phyloP scores from a whole-genome alignment of 73 alveolate species.

The Tetrahymena elliotti region DNA sequence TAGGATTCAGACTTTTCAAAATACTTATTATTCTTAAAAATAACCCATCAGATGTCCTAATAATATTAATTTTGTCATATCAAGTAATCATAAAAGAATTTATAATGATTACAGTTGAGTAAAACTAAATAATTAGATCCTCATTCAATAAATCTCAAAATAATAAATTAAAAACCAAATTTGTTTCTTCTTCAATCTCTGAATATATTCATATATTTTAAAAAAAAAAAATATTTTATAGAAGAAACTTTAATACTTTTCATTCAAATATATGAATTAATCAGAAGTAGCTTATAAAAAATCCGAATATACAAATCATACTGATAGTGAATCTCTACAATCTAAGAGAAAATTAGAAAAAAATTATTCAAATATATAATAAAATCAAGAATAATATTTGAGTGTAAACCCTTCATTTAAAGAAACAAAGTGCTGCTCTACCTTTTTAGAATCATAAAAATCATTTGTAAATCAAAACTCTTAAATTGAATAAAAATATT shows the following conservation, averaged over 20 bases:
- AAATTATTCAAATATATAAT: neutral
- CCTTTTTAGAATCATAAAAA: neutral
- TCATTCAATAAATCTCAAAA: neutral
- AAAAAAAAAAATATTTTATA: no score
- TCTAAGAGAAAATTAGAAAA: neutral
- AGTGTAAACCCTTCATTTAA: neutral
- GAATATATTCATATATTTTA: neutral
- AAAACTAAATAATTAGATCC: neutral
- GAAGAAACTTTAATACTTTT: neutral
- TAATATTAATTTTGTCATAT: neutral
- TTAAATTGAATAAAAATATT: neutral
- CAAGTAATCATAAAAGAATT: neutral
- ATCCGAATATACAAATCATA: neutral
- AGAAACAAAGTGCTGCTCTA: neutral
- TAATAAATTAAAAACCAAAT: neutral
- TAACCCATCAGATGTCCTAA: neutral
- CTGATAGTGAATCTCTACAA: neutral
- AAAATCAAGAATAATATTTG: neutral
- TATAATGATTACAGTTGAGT: neutral
- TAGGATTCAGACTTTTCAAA: no score
- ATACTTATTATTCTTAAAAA: neutral
- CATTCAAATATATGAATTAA: neutral
- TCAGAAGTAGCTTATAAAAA: neutral
- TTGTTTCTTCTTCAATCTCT: neutral
- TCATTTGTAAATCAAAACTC: neutral